A percentile compares a stretch with the other conserved stretches of the same genome.
phyloP scores from a whole-genome alignment of 352 stramenopile species.

The Phytophthora niederhauseri region DNA sequence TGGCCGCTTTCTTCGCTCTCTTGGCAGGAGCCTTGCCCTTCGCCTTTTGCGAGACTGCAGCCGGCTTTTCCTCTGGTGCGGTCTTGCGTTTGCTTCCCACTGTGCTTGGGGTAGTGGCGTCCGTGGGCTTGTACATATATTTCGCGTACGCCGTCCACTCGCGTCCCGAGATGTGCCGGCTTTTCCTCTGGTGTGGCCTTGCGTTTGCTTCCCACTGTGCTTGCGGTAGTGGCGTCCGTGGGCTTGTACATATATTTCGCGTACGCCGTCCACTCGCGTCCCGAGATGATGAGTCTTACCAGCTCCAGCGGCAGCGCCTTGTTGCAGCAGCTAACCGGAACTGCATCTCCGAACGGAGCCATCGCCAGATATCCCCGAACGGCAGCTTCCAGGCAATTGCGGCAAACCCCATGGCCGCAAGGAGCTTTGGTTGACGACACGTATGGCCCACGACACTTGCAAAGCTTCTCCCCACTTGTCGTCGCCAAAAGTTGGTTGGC shows the following conservation, averaged over 20 bases:
- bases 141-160: slow-evolving; percentile 43
- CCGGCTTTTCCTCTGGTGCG: not conserved
- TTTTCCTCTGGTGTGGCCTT: slow-evolving; percentile 14
- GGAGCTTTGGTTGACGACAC: slow-evolving; percentile 4
- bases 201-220: slow-evolving; percentile 20
- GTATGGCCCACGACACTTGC: slow-evolving; percentile 11
- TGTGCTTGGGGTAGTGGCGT: not conserved
- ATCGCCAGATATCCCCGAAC: slow-evolving; percentile 37
- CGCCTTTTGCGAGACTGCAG: not conserved
- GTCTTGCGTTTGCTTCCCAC: slow-evolving; percentile 29
- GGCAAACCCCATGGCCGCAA: slow-evolving; percentile 41
- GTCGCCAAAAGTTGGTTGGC: not conserved
- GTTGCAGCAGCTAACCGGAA: slow-evolving; percentile 49
- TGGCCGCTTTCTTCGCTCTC: slow-evolving; percentile 1
- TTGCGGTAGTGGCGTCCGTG: not conserved
- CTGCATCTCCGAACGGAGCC: slow-evolving; percentile 19
- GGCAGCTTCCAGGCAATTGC: slow-evolving; percentile 35
- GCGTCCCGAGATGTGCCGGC: slow-evolving; percentile 11
- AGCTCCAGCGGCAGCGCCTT: slow-evolving; percentile 40
- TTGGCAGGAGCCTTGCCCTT: slow-evolving; percentile 24
- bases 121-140: slow-evolving; percentile 18
- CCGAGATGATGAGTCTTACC: slow-evolving; percentile 32
- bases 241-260: slow-evolving; percentile 29
- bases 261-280: slow-evolving; percentile 38
- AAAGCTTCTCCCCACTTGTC: not conserved